phyloP scores from a whole-genome alignment of 441 rosid species.

The Populus hybrid region DNA sequence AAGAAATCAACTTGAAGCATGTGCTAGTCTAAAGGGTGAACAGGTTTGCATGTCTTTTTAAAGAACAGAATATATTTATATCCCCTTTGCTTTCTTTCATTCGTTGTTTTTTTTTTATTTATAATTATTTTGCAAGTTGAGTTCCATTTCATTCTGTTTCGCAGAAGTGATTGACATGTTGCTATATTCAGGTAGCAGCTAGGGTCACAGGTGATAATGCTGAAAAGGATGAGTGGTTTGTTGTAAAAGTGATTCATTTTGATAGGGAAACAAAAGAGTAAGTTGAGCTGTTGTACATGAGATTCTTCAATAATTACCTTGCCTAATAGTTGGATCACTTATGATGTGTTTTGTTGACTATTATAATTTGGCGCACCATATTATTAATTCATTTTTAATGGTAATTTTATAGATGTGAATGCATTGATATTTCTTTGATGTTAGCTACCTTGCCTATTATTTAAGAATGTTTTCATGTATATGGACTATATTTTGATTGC shows the following conservation, averaged over 20 bases:
- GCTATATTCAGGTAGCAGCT: slow-evolving; percentile 76
- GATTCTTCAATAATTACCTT: background rate
- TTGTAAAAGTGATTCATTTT: slow-evolving; percentile 90
- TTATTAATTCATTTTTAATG: slow-evolving; percentile 1
- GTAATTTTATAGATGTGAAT: slow-evolving; percentile 2
- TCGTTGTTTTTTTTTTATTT: background rate
- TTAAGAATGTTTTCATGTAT: background rate
- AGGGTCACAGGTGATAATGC: slow-evolving; percentile 74
- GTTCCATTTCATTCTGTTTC: slow-evolving; percentile 10
- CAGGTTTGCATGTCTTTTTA: slow-evolving; percentile 47
- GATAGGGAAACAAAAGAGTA: slow-evolving; percentile 93
- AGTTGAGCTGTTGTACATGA: slow-evolving; percentile 29
- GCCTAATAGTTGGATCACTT: background rate
- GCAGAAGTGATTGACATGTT: slow-evolving; percentile 17
- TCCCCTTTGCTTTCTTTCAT: background rate
- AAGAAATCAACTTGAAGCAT: slow-evolving; percentile 74
- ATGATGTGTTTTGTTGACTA: background rate
- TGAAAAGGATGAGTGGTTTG: slow-evolving; percentile 89
- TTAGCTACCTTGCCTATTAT: background rate
- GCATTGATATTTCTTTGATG: background rate
- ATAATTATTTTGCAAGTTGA: background rate
- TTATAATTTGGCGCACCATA: background rate
- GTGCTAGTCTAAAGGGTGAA: slow-evolving; percentile 75
- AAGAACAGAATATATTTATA: background rate
- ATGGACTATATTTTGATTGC: background rate